Conservation (phyloP, 176 grass and related monocot species). For the Phragmites australis region DNA sequence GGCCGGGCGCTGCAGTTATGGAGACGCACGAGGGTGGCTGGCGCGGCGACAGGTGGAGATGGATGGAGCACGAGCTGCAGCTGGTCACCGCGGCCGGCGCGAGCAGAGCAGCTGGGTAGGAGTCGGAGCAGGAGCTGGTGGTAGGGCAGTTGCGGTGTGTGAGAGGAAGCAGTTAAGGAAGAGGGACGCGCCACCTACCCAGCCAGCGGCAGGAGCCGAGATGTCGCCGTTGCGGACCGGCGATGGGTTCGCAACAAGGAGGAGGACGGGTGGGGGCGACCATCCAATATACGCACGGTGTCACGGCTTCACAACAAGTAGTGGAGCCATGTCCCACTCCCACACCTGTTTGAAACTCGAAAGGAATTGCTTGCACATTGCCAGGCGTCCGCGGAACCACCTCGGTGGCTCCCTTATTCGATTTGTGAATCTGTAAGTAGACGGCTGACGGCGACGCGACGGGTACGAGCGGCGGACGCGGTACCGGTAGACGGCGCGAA, state of each 20-base stretch:
- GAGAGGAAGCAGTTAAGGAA: constrained; percentile 20
- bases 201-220: background rate
- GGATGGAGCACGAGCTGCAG: background rate
- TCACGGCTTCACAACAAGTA: background rate
- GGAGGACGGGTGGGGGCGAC: background rate
- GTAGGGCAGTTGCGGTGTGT: background rate
- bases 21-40: background rate
- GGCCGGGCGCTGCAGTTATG: no score
- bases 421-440: no score
- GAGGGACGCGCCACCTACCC: constrained; percentile 40
- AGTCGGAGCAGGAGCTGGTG: background rate
- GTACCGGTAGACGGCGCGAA: no score
- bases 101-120: background rate
- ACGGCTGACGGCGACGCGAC: no score
- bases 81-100: background rate
- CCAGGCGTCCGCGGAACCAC: background rate
- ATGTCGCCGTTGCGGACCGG: constrained; percentile 7
- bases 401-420: no score
- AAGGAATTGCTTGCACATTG: background rate
- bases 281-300: background rate
- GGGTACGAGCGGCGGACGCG: no score
- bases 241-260: background rate
- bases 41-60: constrained; percentile 11
- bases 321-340: background rate
- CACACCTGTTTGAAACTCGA: background rate